A percentile compares a stretch with the other conserved stretches of the same genome.
Conservation (phyloP, 1,284 basidiomycete genomes). For the Ganoderma multipileum region DNA sequence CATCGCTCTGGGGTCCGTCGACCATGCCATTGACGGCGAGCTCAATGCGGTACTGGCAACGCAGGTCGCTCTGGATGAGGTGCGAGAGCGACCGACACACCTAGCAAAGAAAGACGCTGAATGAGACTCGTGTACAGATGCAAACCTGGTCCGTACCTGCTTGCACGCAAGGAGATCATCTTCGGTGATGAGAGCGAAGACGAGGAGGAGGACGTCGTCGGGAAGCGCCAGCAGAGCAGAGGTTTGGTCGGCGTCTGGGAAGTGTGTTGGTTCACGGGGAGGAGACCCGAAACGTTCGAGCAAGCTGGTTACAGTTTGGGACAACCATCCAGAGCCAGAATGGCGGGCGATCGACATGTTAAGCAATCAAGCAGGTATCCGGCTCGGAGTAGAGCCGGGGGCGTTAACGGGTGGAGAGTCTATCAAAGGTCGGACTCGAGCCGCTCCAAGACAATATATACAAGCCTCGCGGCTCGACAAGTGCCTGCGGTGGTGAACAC, state of each 20-base stretch:
- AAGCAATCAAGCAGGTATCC: not conserved
- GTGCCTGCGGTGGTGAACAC: not conserved
- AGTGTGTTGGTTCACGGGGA: not conserved
- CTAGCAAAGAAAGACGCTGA: too few relatives aligned
- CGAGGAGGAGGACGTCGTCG: conserved; percentile 13
- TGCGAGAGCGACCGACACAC: conserved; percentile 8
- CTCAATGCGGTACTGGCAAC: conserved; percentile 13
- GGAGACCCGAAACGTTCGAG: conserved; percentile 1
- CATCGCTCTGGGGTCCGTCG: conserved; percentile 4
- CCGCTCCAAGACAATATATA: not conserved
- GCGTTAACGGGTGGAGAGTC: not conserved
- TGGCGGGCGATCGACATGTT: not conserved
- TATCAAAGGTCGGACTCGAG: not conserved
- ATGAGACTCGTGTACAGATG: too few relatives aligned
- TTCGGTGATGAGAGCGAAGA: conserved; percentile 8
- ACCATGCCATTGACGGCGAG: conserved; percentile 16
- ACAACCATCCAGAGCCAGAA: not conserved
- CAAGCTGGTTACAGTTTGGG: not conserved
- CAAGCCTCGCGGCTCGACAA: not conserved
- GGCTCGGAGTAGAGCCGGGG: not conserved
- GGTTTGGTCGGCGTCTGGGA: not conserved
- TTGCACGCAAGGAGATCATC: conserved; percentile 14
- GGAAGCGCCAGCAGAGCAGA: conserved; percentile 6
- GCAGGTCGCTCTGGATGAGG: conserved; percentile 10
- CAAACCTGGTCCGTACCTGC: conserved; percentile 1